Conservation (phyloP, 164 flowering plant species). For the Macadamia tetraphylla region DNA sequence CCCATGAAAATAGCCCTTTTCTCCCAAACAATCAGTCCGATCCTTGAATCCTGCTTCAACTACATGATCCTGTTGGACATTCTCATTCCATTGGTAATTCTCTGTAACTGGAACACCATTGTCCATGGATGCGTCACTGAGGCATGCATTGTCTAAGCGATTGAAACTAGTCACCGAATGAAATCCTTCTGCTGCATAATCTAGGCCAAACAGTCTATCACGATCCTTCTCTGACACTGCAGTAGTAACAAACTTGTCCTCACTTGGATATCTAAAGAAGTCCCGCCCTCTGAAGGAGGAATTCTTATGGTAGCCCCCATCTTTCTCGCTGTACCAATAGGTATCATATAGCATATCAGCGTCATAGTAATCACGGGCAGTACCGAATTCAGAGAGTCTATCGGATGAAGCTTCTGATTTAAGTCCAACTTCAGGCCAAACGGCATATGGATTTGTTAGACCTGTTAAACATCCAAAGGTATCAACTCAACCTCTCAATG, state of each 20-base stretch:
- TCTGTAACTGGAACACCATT: slow-evolving; percentile 16
- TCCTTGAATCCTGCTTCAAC: slow-evolving; percentile 8
- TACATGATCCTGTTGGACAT: slow-evolving; percentile 10
- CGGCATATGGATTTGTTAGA: slow-evolving; percentile 80
- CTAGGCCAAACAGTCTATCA: slow-evolving; percentile 14
- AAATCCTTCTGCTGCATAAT: slow-evolving; percentile 27
- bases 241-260: slow-evolving; percentile 72
- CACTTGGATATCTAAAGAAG: slow-evolving; percentile 45
- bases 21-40: slow-evolving; percentile 5
- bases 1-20: slow-evolving; percentile 15
- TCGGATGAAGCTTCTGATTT: slow-evolving; percentile 70
- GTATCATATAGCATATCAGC: slow-evolving; percentile 58
- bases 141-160: slow-evolving; percentile 31
- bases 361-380: slow-evolving; percentile 81
- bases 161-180: slow-evolving; percentile 20
- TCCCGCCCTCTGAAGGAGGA: slow-evolving; percentile 41
- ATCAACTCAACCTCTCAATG: background rate
- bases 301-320: slow-evolving; percentile 42
- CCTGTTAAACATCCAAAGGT: slow-evolving; percentile 34
- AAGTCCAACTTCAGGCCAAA: slow-evolving; percentile 28
- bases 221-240: slow-evolving; percentile 24
- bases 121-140: slow-evolving; percentile 12
- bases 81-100: slow-evolving; percentile 25
- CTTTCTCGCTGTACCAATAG: slow-evolving; percentile 60
- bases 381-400: slow-evolving; percentile 67